Conservation (phyloP, 495 filamentous ascomycete species). For the Penicillium arizonense region DNA sequence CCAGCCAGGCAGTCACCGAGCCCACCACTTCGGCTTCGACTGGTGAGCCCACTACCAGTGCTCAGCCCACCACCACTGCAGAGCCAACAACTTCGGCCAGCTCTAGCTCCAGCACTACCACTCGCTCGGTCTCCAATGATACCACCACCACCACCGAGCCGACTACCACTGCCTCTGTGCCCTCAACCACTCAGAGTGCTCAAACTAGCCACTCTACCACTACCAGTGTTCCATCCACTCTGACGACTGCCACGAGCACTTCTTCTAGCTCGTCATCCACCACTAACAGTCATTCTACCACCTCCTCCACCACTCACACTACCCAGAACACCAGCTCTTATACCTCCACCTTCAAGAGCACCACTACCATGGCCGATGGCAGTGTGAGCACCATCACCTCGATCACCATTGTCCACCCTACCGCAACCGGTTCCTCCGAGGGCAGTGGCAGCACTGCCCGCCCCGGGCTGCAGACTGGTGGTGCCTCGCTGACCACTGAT, state of each 20-base stretch:
- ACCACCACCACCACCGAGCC: slow-evolving; percentile 11
- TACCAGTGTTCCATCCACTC: slow-evolving; percentile 26
- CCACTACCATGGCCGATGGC: slow-evolving; percentile 73
- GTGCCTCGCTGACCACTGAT: slow-evolving; percentile 27
- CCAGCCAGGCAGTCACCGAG: slow-evolving; percentile 4
- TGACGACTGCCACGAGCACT: slow-evolving; percentile 45
- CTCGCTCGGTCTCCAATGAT: slow-evolving; percentile 9
- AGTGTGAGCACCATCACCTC: slow-evolving; percentile 48
- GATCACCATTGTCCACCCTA: slow-evolving; percentile 41
- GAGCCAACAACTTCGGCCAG: slow-evolving; percentile 3
- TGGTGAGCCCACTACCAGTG: slow-evolving; percentile 9
- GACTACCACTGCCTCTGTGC: slow-evolving; percentile 9
- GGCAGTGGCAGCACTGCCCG: slow-evolving; percentile 21
- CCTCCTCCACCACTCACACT: slow-evolving; percentile 27
- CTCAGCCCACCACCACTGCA: slow-evolving; percentile 6
- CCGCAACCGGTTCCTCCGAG: slow-evolving; percentile 22
- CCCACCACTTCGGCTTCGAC: slow-evolving; percentile 9
- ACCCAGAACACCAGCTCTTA: slow-evolving; percentile 34
- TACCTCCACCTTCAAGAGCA: slow-evolving; percentile 37
- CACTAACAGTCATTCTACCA: slow-evolving; percentile 7
- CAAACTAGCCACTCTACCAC: slow-evolving; percentile 35
- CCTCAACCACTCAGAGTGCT: slow-evolving; percentile 5
- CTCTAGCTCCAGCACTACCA: slow-evolving; percentile 6
- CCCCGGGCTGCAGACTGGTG: slow-evolving; percentile 46
- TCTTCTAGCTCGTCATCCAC: slow-evolving; percentile 29